Percentiles rank a stretch among this genome's conserved stretches.
These are phyloP conservation scores for Eragrostis tef DNA, from an alignment of 202 grass and related monocot species.

Conservation along the genomic window DNA sequence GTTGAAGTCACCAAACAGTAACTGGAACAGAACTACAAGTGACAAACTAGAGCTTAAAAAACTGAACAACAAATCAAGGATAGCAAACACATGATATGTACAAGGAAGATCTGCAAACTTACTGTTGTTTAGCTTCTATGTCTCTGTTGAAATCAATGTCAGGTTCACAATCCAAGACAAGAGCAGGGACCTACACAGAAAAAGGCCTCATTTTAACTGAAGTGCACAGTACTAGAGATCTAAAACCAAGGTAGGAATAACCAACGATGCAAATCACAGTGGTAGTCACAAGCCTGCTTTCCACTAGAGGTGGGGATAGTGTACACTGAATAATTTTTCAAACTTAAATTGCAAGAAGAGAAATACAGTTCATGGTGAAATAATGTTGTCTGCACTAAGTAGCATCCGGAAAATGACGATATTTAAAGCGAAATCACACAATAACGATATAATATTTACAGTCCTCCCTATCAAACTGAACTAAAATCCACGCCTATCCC, in stretches of 20 bases:
- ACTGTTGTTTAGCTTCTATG: conserved; percentile 78
- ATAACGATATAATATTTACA: neutral
- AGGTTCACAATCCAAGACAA: conserved; percentile 92
- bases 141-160: conserved; percentile 97
- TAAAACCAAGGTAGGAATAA: neutral
- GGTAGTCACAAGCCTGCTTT: neutral
- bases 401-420: neutral
- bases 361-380: neutral
- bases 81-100: conserved; percentile 7
- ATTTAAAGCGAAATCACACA: neutral
- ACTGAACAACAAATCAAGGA: neutral
- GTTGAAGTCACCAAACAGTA: neutral
- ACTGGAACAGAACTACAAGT: neutral
- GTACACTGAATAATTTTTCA: neutral
- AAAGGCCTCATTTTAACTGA: conserved; percentile 12
- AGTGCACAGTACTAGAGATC: conserved; percentile 1
- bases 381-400: neutral
- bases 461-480: neutral
- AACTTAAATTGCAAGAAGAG: neutral
- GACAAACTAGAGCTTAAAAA: neutral
- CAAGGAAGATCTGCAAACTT: conserved; percentile 47
- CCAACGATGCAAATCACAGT: neutral
- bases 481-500: too few relatives aligned
- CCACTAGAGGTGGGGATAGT: neutral
- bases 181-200: conserved; percentile 76